These are phyloP conservation scores for Abrus pulchellus DNA, from an alignment of 306 rosid species.

Conservation along the genomic window DNA sequence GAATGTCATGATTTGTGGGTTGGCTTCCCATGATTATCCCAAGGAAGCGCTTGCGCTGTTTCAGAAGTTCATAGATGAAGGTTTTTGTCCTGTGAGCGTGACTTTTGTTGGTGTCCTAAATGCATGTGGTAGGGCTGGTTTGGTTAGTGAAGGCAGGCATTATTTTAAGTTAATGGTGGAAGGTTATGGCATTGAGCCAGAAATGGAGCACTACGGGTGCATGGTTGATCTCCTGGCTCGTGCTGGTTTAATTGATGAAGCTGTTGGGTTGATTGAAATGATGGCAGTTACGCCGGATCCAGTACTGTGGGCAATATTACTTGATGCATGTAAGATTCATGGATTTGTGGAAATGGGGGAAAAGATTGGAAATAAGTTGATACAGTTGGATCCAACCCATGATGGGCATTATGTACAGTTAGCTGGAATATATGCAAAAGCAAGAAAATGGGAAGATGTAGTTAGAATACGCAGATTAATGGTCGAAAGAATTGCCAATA, in stretches of 20 bases:
- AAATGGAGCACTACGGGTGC: conserved; percentile 93
- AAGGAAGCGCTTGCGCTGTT: conserved; percentile 68
- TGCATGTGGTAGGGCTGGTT: conserved; percentile 82
- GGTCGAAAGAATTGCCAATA: conserved; percentile 56
- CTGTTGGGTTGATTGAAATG: conserved; percentile 58
- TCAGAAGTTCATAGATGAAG: conserved; percentile 59
- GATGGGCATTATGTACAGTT: conserved; percentile 87
- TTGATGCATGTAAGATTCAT: conserved; percentile 70
- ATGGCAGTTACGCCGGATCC: conserved; percentile 71
- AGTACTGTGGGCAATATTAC: conserved; percentile 78
- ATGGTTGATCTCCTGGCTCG: conserved; percentile 86
- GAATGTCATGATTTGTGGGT: conserved; percentile 86
- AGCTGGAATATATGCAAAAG: conserved; percentile 73
- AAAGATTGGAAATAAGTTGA: conserved; percentile 73
- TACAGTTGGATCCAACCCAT: conserved; percentile 75
- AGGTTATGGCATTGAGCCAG: conserved; percentile 64
- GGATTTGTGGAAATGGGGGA: conserved; percentile 76
- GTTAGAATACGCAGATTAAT: conserved; percentile 72
- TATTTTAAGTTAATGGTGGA: conserved; percentile 70
- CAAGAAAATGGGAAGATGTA: conserved; percentile 87
- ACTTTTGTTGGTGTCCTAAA: conserved; percentile 78
- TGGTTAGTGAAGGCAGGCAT: conserved; percentile 67
- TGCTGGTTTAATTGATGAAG: conserved; percentile 74
- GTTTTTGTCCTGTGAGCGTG: conserved; percentile 65
- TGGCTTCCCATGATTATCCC: conserved; percentile 73